Percentiles rank a stretch among this genome's conserved stretches.
These are phyloP conservation scores for Aspergillus sp. DNA, from an alignment of 2,329 filamentous ascomycete genomes.

Conservation along the genomic window DNA sequence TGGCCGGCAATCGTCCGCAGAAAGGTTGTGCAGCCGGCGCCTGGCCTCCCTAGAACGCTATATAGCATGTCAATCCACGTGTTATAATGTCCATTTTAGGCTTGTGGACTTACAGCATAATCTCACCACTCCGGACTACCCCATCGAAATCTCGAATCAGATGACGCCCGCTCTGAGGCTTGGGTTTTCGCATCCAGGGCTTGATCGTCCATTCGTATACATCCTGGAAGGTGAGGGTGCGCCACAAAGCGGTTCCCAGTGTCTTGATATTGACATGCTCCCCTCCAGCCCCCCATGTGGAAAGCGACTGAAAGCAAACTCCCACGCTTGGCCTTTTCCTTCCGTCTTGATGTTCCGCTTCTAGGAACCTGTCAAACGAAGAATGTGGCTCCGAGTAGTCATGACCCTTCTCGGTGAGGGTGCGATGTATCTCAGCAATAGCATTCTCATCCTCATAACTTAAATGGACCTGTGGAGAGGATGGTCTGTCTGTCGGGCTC, in stretches of 20 bases:
- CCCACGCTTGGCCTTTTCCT: conserved; percentile 69
- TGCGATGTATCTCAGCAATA: conserved; percentile 33
- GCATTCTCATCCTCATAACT: conserved; percentile 30
- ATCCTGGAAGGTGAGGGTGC: conserved; percentile 75
- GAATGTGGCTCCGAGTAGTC: conserved; percentile 52
- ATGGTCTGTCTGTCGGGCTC: conserved; percentile 11
- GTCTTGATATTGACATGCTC: conserved; percentile 66
- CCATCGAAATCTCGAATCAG: conserved; percentile 66
- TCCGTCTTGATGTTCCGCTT: conserved; percentile 64
- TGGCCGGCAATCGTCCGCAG: conserved; percentile 70
- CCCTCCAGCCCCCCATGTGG: conserved; percentile 66
- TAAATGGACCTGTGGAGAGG: conserved; percentile 27
- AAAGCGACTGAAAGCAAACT: conserved; percentile 70
- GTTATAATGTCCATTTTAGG: no score
- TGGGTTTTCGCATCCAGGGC: conserved; percentile 45
- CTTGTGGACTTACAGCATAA: conserved; percentile 54
- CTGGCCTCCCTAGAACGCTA: conserved; percentile 64
- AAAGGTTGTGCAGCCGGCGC: conserved; percentile 70
- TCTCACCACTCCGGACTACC: conserved; percentile 64
- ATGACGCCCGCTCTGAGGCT: conserved; percentile 48
- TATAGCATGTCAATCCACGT: not conserved
- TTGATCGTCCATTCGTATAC: conserved; percentile 56
- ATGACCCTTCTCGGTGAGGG: conserved; percentile 24
- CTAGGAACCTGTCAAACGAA: conserved; percentile 66
- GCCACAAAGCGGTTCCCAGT: conserved; percentile 67